A percentile compares a stretch with the other conserved stretches of the same genome.
phyloP scores from a whole-genome alignment of 139 green algal species.

The Micractinium sp. region DNA sequence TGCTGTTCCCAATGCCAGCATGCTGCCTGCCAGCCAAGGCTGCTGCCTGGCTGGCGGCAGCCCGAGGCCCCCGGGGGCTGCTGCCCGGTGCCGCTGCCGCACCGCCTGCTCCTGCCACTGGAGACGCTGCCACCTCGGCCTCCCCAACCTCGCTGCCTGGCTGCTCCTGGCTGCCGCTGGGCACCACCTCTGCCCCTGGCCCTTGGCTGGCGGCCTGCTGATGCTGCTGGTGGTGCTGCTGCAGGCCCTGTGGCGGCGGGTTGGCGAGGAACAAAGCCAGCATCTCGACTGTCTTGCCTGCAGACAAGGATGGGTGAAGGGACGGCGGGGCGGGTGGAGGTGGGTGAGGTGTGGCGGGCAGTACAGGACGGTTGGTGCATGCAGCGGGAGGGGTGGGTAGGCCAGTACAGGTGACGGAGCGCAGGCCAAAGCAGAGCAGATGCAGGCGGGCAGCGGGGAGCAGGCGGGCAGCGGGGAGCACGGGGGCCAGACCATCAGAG shows the following conservation, averaged over 20 bases:
- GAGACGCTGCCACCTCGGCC: not conserved
- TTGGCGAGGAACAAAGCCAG: conserved; percentile 53
- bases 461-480: no score
- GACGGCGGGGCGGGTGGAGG: not conserved
- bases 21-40: not conserved
- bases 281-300: conserved; percentile 61
- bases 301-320: not conserved
- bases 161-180: not conserved
- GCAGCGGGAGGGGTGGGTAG: not conserved
- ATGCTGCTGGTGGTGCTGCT: not conserved
- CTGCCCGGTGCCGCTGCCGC: not conserved
- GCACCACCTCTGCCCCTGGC: not conserved
- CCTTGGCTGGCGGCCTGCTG: not conserved
- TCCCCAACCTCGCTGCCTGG: not conserved
- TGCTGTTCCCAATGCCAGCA: not conserved
- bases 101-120: not conserved
- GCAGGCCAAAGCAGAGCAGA: not conserved
- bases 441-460: not conserved
- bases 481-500: no score
- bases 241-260: conserved; percentile 39
- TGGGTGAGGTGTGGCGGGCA: no score
- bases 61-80: not conserved
- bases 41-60: no score
- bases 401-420: not conserved
- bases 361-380: not conserved